Base-by-base conservation (phyloP, 2,329 filamentous ascomycete genomes). In the Whalleya microplaca region DNA sequence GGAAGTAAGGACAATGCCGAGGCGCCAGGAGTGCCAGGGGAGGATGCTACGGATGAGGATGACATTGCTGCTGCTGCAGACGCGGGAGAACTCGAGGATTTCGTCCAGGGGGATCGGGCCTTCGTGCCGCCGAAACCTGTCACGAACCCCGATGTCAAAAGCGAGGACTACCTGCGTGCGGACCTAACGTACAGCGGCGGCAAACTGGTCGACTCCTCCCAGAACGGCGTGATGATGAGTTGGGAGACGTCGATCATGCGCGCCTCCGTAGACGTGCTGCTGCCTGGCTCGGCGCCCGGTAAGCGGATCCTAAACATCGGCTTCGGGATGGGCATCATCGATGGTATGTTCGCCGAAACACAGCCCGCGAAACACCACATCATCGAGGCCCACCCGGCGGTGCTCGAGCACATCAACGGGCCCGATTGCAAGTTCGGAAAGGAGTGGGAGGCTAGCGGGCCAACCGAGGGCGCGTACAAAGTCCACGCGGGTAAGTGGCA, bases 151-250 rank as follows among this genome's bases (percentile, higher is more conserved):
- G 71, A 77, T 27, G 84, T 89, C 58, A 87, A 84, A 47, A 89
- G 83, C 66, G 81, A 84, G 45, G 81, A 84, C 41, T 93, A 92
- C 69, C 83, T 94, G 45, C 80, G 83, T 46, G 89, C 87, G 0
- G 77, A 80, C 21, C 78, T 92, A 20, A 86, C 82, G 14, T 89
- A 90, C 73, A 80, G 82, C 47, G 78, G 83, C 55, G 82, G 82
- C 61, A 88, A 88, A 57, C 82, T 95, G 2, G 81, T 95, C 6
- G 91, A 95, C 69, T 80, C 84, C 2, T 84, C 86, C 62, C 82
- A 86, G 59, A 96, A 96, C 71, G 91, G 90, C 50, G 90, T 96
- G 45, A 96, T 96, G 92, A 96, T 96, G 92, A 83, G 87, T 41
- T 96, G 92, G 92, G 92, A 96, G 74, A 89, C 87, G 1, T 85